phyloP scores from a whole-genome alignment of 305 asterid genomes.

The Plantago lanceolata region DNA sequence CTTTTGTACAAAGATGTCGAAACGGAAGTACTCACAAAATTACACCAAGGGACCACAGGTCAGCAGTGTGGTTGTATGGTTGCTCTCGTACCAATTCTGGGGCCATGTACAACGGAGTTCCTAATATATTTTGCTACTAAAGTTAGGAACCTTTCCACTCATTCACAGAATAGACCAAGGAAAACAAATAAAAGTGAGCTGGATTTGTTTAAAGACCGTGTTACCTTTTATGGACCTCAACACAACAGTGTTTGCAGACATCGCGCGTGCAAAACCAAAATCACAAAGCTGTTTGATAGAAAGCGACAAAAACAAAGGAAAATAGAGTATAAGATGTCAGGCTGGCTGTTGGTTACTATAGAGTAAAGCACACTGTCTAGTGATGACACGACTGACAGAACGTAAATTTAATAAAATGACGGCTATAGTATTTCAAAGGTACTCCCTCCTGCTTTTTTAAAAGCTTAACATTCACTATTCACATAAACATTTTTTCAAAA shows the following conservation, averaged over 20 bases:
- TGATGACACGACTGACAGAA: not conserved
- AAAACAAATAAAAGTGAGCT: not conserved
- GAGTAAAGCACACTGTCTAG: not conserved
- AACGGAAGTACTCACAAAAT: conserved; percentile 54
- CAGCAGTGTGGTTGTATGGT: conserved; percentile 99
- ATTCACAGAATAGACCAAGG: conserved; percentile 21
- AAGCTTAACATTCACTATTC: no score
- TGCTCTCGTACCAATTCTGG: conserved; percentile 99
- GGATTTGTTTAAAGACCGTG: conserved; percentile 21
- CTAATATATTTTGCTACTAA: conserved; percentile 36
- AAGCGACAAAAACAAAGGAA: conserved; percentile 20
- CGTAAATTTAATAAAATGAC: not conserved
- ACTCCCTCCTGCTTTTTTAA: not conserved
- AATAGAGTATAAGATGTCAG: conserved; percentile 16
- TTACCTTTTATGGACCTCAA: conserved; percentile 95
- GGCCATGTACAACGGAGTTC: conserved; percentile 99
- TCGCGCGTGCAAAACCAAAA: conserved; percentile 99
- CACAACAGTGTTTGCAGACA: conserved; percentile 98
- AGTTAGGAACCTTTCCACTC: conserved; percentile 27
- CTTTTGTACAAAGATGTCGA: conserved; percentile 12
- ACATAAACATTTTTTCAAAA: no score
- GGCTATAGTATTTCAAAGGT: not conserved
- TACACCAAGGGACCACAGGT: conserved; percentile 99
- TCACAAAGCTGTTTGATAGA: conserved; percentile 74
- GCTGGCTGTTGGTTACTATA: conserved; percentile 13